Base-by-base conservation (phyloP, 2,329 filamentous ascomycete species). In the Sordariomycetes sp. region DNA sequence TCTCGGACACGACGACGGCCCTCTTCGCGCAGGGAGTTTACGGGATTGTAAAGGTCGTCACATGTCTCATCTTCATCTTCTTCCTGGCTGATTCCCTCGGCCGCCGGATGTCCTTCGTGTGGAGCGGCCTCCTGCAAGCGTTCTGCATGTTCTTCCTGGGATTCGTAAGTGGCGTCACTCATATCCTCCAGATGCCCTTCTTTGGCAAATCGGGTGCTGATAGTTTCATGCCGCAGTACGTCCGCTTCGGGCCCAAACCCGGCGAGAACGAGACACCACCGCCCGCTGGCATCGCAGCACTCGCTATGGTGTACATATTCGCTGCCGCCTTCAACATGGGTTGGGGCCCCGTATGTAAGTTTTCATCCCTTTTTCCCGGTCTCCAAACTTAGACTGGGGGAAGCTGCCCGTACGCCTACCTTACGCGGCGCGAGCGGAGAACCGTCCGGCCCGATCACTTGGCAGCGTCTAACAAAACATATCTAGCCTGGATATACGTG, bases 11-110 rank as follows among this genome's bases (percentile, higher is more conserved):
- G 55, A 75, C 75, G 0, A 76, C 71, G 0, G 82, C 80, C 0
- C 76, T 89, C 0, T 74, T 89, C 1, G 86, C 86, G 0, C 89
- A 86, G 0, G 86, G 86, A 2, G 86, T 89, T 0, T 85, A 87
- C 4, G 86, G 86, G 2, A 84, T 89, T 50, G 80, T 82, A 61
- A 86, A 87, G 80, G 86, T 87, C 63, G 62, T 88, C 60, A 79
- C 80, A 11, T 53, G 51, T 10, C 12, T 28, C 24, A 28, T 53
- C 57, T 88, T 87, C 71, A 73, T 88, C 12, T 69, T 86, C 62
- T 81, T 86, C 62, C 77, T 80, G 10, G 82, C 81, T 25, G 85
- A 88, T 65, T 82, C 81, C 0, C 78, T 88, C 0, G 85, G 85
- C 6, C 79, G 85, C 37, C 71, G 82, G n/a, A 68, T 64, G 12